A percentile compares a stretch with the other conserved stretches of the same genome.
These are phyloP conservation scores for Barnettozyma siamensis DNA, from an alignment of 805 yeast species.

Conservation along the genomic window DNA sequence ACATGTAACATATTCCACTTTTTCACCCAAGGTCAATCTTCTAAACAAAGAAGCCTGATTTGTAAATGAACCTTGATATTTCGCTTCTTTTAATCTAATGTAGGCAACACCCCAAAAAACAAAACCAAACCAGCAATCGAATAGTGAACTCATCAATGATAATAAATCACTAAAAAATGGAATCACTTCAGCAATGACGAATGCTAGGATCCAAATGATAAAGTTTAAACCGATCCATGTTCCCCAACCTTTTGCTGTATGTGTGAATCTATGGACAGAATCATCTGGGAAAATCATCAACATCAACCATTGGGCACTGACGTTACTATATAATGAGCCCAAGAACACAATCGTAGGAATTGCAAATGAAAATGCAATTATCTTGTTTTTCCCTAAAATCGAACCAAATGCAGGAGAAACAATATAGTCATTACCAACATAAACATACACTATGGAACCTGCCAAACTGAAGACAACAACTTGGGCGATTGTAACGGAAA, in stretches of 20 bases:
- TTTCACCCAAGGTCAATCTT: constrained; percentile 26
- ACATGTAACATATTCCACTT: constrained; percentile 33
- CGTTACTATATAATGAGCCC: constrained; percentile 51
- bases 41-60: constrained; percentile 25
- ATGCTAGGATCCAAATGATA: constrained; percentile 45
- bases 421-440: constrained; percentile 48
- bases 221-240: constrained; percentile 43
- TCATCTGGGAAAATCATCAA: constrained; percentile 34
- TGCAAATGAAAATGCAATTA: constrained; percentile 54
- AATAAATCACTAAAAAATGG: constrained; percentile 58
- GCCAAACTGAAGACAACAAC: constrained; percentile 45
- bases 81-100: constrained; percentile 38
- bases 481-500: constrained; percentile 46
- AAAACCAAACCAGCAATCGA: constrained; percentile 63
- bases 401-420: constrained; percentile 60
- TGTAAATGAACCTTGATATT: constrained; percentile 26
- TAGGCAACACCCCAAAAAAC: constrained; percentile 59
- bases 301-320: constrained; percentile 48
- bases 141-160: constrained; percentile 53
- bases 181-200: constrained; percentile 55
- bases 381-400: constrained; percentile 39
- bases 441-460: constrained; percentile 54
- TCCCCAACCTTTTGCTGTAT: constrained; percentile 48
- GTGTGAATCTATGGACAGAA: constrained; percentile 40
- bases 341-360: constrained; percentile 52